Base-by-base conservation (phyloP, 2,329 filamentous ascomycete genomes). In the Dendrostoma leiphaemia region DNA sequence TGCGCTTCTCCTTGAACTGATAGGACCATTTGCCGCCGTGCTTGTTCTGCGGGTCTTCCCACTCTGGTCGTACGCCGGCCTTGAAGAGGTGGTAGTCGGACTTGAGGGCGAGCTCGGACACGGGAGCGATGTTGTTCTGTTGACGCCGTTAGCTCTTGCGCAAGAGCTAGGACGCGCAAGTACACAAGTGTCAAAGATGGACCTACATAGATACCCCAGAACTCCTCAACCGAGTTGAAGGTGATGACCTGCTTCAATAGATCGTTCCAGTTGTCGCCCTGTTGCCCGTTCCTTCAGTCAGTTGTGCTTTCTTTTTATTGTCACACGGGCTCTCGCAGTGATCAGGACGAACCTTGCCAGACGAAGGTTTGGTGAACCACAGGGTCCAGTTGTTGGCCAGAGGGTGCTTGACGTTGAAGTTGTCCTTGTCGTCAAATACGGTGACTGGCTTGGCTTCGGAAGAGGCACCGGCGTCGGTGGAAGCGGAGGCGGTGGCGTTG, bases 1-100 rank as follows among this genome's bases (percentile, higher is more conserved):
- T 84, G 68, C 89, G 88, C 84, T 96, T 97, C 65, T 97, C 91
- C 80, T 95, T 96, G 86, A 96, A 97, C 67, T 90, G 88, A 78
- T 95, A 97, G 24, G 93, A 92, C 94, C 94, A 99, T 77, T 97
- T 97, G 75, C 94, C 94, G 65, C 94, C 94, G 72, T 97, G 91
- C 83, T 97, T 99, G 81, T 99, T 99, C 79, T 97, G 91, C 24
- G 85, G 81, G 71, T 99, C 94, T 75, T 99, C 94, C 94, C 94
- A 99, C 76, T 99, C 95, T 32, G 94, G 94, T 61, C 94, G 90
- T 60, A 99, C 90, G 62, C 92, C 92, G 65, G 88, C 88, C 81
- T 99, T 99, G 88, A 99, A 99, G 41, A 99, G 89, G 70, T 99
- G 95, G 78, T 99, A 99, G 74, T 99, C 94, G 69, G 94, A 96